Base-by-base conservation (phyloP, 768 basidiomycete genomes). In the Arthromyces matolae region DNA sequence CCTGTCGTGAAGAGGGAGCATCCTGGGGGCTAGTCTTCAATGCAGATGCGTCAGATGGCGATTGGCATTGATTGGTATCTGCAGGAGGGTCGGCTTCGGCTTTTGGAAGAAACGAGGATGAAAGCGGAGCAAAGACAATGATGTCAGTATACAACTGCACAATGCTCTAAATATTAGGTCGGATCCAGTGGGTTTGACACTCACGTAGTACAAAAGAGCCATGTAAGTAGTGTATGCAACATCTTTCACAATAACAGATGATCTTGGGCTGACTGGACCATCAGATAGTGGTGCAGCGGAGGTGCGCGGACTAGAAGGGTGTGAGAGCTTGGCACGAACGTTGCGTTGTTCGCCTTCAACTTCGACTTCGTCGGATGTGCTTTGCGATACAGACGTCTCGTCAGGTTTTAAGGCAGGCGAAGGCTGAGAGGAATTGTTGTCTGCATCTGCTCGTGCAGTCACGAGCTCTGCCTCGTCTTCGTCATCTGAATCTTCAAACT, bases 41-140 rank as follows among this genome's bases (percentile, higher is more conserved):
- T 10, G 57, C 45, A 3, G 54, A 44, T 45, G 31, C 60, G 37
- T 71, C 71, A 8, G 64, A 60, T 3, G 50, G 50, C 13, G 65
- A 63, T 0, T 62, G 59, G 13, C 69, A 56, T 13, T 60, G 61
- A 20, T 51, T 32, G 31, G 53, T 55, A 16, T 60, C 57, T 5
- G 58, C 37, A 4, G 61, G 5, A 20, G 53, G 12, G 53, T 53
- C 9, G 70, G 56, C 14, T 68, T n/a, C n/a, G n/a, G 61, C 0
- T 31, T 59, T 68, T 28, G 45, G 51, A 53, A 63, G 49, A 47
- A 87, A 86, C 25, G 80, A 77, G 5, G 92, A 93, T 0, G 89
- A 81, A 14, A 93, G 69, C 0, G 91, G 91, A 0, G 92, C 88
- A 54, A 93, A 93, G 23, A 83, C 76, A 53, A 93, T 86, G 22